phyloP scores from a whole-genome alignment of 176 grass and related monocot genomes.

The Rhynchospora pubera region DNA sequence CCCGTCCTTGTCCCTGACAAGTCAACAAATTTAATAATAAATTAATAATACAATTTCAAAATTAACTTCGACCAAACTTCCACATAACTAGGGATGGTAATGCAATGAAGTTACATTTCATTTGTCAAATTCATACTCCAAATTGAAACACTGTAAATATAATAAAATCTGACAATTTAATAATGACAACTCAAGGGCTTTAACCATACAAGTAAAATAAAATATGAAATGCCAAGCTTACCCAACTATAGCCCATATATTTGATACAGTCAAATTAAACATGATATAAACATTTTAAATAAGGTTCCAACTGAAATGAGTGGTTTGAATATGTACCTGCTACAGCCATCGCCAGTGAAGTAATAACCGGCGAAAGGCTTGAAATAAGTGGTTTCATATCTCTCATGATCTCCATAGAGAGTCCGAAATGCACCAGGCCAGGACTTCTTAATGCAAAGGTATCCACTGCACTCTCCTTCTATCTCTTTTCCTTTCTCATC shows the following conservation, averaged over 20 bases:
- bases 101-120: not conserved
- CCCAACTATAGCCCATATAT: not conserved
- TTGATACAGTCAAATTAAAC: not conserved
- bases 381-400: conserved; percentile 98
- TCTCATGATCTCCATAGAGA: conserved; percentile 88
- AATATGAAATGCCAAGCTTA: not conserved
- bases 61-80: not conserved
- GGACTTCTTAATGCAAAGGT: conserved; percentile 96
- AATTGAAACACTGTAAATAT: not conserved
- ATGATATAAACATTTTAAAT: not conserved
- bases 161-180: not conserved
- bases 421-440: conserved; percentile 96
- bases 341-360: conserved; percentile 96
- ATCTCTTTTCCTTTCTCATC: conserved; percentile 91
- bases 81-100: not conserved
- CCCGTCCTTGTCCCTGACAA: conserved; percentile 81
- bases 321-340: conserved; percentile 32
- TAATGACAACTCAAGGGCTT: not conserved
- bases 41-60: conserved; percentile 13
- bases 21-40: conserved; percentile 27
- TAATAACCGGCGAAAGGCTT: conserved; percentile 97
- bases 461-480: conserved; percentile 87
- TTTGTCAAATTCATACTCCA: not conserved
- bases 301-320: not conserved
- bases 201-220: not conserved